Conservation (phyloP, 495 filamentous ascomycete species). For the Platismatia glauca region DNA sequence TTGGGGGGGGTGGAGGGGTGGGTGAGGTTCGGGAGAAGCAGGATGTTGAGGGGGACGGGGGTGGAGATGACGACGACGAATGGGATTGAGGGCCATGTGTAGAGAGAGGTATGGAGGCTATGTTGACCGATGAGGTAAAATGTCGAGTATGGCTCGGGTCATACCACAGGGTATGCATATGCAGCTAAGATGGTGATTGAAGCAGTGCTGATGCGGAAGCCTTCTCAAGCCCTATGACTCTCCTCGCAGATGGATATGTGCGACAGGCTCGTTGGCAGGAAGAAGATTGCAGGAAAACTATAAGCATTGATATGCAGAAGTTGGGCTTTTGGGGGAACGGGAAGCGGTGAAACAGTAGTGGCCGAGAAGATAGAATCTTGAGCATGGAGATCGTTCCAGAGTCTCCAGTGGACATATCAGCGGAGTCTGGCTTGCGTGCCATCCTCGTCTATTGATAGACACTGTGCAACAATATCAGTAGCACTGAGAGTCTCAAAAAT, state of each 20-base stretch:
- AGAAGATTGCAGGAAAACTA: not conserved
- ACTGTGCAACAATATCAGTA: not conserved
- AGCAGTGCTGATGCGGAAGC: not conserved
- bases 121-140: not conserved
- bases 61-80: conserved; percentile 50
- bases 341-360: not conserved
- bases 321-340: not conserved
- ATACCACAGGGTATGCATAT: not conserved
- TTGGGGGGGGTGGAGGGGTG: conserved; percentile 25
- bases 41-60: conserved; percentile 24
- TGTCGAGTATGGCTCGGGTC: not conserved
- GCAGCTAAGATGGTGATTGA: not conserved
- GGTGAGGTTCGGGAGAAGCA: conserved; percentile 30
- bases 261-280: not conserved
- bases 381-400: not conserved
- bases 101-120: not conserved
- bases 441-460: not conserved
- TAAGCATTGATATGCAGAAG: not conserved
- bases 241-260: not conserved
- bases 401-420: not conserved
- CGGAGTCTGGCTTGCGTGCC: not conserved
- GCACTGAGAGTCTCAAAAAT: not conserved
- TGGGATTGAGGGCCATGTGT: conserved; percentile 50
- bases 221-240: not conserved
- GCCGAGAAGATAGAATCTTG: not conserved